Base-by-base conservation (phyloP, 257 asterid species). In the Fraxinus cuspidata region DNA sequence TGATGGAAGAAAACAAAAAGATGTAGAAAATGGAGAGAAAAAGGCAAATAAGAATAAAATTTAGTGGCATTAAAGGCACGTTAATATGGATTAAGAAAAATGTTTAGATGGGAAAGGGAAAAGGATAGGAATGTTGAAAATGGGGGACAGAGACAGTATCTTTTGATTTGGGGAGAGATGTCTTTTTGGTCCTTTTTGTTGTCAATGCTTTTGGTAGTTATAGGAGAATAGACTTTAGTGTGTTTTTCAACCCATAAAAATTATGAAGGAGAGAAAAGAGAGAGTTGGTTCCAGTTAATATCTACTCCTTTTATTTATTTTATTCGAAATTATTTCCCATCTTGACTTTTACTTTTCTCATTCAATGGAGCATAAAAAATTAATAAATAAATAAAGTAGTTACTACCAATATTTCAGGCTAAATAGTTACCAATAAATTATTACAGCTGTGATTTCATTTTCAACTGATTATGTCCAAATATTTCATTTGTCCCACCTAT, bases 131-230 rank as follows among this genome's bases (percentile, higher is more conserved):
- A 69, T 75, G 83, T 80, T 79, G 87, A 88, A 83, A 85, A 35
- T 35, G 84, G 89, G 88, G 87, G 84, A 85, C 89, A 85, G 88
- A 84, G 84, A 85, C 89, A 85, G 75, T 78, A 79, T 85, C 87
- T 86, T 87, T 85, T 77, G 84, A 83, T 86, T 89, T 84, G 29
- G 86, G 16, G 53, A 58, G 80, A 67, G 79, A 82, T 78, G 86
- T 83, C 85, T 77, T 75, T 82, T 82, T 79, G 81, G 79, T 34
- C 56, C 47, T 40, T 40, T 42, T 42, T 42, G 51, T 42, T 42
- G 51, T 77, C 71, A 74, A 6, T 81, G 82, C 89, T 82, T 85
- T 86, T 83, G 82, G 86, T 81, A 71, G 81, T 82, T 84, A 75
- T 67, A 83, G 78, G 81, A 79, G 81, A 83, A 84, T 64, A 47